These are phyloP conservation scores for Pseudonitzschia multiseries DNA, from an alignment of 108 stramenopile species.

Conservation along the genomic window DNA sequence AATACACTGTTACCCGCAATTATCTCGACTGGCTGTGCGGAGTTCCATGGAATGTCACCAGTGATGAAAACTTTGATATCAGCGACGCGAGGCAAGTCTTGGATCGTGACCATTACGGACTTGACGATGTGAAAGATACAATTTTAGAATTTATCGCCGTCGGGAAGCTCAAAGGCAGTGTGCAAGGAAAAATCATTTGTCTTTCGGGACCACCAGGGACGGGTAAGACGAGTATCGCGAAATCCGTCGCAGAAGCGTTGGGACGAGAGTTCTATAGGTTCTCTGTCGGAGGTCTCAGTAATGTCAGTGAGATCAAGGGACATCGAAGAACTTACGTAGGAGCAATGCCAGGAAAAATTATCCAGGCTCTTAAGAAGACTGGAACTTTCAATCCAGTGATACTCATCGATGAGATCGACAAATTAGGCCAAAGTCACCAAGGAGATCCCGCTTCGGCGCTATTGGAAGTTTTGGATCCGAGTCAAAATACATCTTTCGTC, in stretches of 20 bases:
- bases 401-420: slow-evolving; percentile 98
- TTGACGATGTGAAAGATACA: slow-evolving; percentile 95
- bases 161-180: slow-evolving; percentile 89
- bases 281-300: slow-evolving; percentile 91
- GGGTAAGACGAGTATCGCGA: slow-evolving; percentile 84
- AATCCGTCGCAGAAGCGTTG: slow-evolving; percentile 89
- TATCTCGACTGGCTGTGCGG: slow-evolving; percentile 97
- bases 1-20: slow-evolving; percentile 93
- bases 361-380: slow-evolving; percentile 92
- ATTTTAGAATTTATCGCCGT: slow-evolving; percentile 98
- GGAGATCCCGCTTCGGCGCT: slow-evolving; percentile 96
- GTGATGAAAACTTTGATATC: slow-evolving; percentile 91
- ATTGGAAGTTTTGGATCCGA: slow-evolving; percentile 93
- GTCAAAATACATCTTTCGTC: slow-evolving; percentile 87
- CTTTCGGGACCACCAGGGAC: slow-evolving; percentile 96
- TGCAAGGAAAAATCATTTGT: slow-evolving; percentile 95
- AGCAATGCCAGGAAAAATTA: slow-evolving; percentile 97
- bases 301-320: slow-evolving; percentile 97
- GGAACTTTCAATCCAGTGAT: slow-evolving; percentile 89
- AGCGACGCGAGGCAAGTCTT: slow-evolving; percentile 63
- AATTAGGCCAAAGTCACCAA: slow-evolving; percentile 86
- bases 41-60: slow-evolving; percentile 90
- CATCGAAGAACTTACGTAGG: slow-evolving; percentile 98
- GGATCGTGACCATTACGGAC: slow-evolving; percentile 95
- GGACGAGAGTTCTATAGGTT: slow-evolving; percentile 96